Evolutionary conservation across 2,329 filamentous ascomycete species (phyloP).

Genomic region (Coleophoma cylindrospora): DNA sequence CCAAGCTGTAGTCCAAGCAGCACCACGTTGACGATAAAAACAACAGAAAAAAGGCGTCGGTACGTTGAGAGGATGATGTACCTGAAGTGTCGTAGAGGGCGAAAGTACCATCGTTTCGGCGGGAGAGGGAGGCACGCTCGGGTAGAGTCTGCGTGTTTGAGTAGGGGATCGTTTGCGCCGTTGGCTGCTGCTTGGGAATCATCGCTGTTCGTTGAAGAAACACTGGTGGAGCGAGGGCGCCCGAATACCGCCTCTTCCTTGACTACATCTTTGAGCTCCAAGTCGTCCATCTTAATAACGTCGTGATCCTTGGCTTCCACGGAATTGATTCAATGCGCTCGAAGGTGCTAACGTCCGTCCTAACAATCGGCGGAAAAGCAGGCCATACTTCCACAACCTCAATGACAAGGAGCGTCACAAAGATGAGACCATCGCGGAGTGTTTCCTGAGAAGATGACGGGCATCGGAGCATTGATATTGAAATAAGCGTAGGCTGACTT

Average conservation of each 20-base stretch:
- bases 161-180: background rate
- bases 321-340: background rate
- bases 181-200: background rate
- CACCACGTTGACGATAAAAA: constrained; percentile 42
- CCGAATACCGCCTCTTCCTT: background rate
- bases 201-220: background rate
- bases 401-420: no score
- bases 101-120: background rate
- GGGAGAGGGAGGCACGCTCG: background rate
- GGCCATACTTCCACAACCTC: background rate
- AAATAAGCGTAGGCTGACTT: background rate
- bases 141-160: background rate
- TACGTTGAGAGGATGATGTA: constrained; percentile 43
- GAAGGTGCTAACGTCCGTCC: background rate
- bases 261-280: background rate
- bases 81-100: constrained; percentile 3
- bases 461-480: background rate
- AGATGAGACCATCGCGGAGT: no score
- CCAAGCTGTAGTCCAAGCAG: constrained; percentile 31
- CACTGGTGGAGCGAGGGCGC: background rate
- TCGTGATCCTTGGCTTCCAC: constrained; percentile 19
- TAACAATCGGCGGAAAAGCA: background rate
- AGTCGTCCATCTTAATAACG: background rate
- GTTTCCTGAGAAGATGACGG: background rate
- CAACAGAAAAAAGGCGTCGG: constrained; percentile 48